Evolutionary conservation across 768 basidiomycete genomes (phyloP), one percentile per base, ranked within the genome.

Genomic region (Amanita pallidorosea): DNA sequence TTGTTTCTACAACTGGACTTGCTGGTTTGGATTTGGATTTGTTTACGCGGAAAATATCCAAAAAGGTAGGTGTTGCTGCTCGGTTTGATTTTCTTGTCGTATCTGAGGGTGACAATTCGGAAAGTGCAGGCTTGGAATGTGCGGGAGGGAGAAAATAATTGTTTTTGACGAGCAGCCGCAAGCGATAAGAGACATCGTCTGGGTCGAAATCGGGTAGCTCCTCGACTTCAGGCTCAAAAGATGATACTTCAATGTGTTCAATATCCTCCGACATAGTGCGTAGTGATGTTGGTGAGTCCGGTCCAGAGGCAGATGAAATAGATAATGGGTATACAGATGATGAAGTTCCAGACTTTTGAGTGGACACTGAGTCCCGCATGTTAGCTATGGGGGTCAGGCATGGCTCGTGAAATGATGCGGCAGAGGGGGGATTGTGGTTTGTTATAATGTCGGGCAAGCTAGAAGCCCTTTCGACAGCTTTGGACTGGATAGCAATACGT

Each of bases 141-240:
- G 89, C 88, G 8, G 89, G 90, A 3, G 89, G 89, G 34, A 92
- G 79, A 60, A 88, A 92, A 62, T 92, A 92, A 60, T 75, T 90
- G 65, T 92, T 92, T 63, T 84, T 86, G 49, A 92, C 83, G 36
- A 92, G 77, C 48, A 92, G 75, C 36, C 81, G 83, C 17, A 92
- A 77, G 20, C 89, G 84, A 67, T 88, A 88, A 17, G 87, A 81
- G 36, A 91, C 88, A 59, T 92, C 89, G 64, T 92, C 88, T 18
- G 75, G 73, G 57, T 79, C 74, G 56, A 74, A 79, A 47, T 71
- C 75, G 55, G 77, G 72, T 23, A 70, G 63, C 43, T 70, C 76
- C 33, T 70, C 73, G 15, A 69, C 70, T 23, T 77, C 78, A 13
- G 77, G 65, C 45, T 72, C 70, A 49, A 74, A 69, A 1, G 74